Base-by-base conservation (phyloP, 768 basidiomycete genomes). In the Suillus ampliporus region DNA sequence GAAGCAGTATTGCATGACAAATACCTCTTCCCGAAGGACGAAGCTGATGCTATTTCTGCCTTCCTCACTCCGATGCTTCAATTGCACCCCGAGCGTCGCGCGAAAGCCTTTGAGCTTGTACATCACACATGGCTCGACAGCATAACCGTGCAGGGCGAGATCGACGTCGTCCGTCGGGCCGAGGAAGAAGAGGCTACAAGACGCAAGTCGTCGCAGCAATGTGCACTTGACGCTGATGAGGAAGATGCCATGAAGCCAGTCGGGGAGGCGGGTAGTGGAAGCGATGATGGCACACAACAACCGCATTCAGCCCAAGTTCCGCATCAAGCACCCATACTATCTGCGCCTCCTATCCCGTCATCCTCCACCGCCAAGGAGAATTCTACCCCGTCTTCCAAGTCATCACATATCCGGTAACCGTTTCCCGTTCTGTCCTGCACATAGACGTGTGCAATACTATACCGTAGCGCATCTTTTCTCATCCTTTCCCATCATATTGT, bases 21-120 rank as follows among this genome's bases (percentile, higher is more conserved):
- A 79, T 99, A 99, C 78, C 86, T 97, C 61, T 94, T 99, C 72
- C 89, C 94, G 1, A 84, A 86, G 56, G 77, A 83, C 5, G 95
- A 96, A 57, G 93, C 97, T 1, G 91, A 92, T 47, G 80, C 85
- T 43, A 89, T 98, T 64, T 84, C 89, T 3, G 83, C 86, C 1
- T 96, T 97, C 83, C 80, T 97, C 15, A 82, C 81, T 14, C 95
- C 95, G 4, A 97, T 99, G 97, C 82, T 99, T 10, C 83, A 92
- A 34, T 85, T 97, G 21, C 87, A 91, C 69, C 92, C 96, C 0
- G 95, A 96, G 65, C 89, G 91, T 68, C 87, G 97, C 31, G 95
- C 95, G 0, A 89, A 89, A 63, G 96, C 97, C 0, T 77, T 82
- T n/a, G 95, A 97, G 64, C 83, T 97, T 68, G 84, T 86, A 5